A percentile compares a stretch with the other conserved stretches of the same genome.
Evolutionary conservation across 257 asterid species (phyloP).

Genomic region (Nicotiana knightiana): DNA sequence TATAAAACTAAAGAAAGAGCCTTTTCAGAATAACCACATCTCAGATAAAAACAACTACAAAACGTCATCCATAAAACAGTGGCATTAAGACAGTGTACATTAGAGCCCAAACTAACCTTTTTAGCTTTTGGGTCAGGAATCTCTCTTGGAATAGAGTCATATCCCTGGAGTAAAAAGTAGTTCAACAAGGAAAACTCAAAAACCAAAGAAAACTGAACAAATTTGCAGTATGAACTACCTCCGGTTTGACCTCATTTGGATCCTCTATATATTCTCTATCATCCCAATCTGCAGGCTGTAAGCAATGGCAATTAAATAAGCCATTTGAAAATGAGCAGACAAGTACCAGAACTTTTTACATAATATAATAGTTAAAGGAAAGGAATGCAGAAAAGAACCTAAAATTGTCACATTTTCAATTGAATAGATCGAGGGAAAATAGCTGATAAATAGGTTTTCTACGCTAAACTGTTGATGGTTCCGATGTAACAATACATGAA

Average conservation of each 20-base stretch:
- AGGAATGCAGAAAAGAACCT: background rate
- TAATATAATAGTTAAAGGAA: background rate
- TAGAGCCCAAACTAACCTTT: conserved; percentile 13
- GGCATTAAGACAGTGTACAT: background rate
- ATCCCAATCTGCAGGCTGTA: conserved; percentile 31
- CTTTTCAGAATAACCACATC: background rate
- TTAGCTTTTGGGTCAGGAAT: conserved; percentile 23
- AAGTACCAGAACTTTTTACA: background rate
- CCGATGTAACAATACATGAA: background rate
- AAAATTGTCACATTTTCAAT: background rate
- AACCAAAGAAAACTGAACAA: background rate
- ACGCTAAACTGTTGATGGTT: background rate
- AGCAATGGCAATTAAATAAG: background rate
- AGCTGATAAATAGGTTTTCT: background rate
- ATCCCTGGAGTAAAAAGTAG: conserved; percentile 14
- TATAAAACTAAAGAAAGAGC: background rate
- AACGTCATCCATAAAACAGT: background rate
- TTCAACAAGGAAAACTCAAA: background rate
- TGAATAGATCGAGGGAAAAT: background rate
- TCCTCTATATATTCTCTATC: conserved; percentile 23
- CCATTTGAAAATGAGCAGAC: background rate
- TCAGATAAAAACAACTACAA: background rate
- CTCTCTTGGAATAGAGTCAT: conserved; percentile 20
- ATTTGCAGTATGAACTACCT: conserved; percentile 1
- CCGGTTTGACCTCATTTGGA: conserved; percentile 17